Conservation (phyloP, 768 basidiomycete genomes). For the Leccinum fibrillosum region DNA sequence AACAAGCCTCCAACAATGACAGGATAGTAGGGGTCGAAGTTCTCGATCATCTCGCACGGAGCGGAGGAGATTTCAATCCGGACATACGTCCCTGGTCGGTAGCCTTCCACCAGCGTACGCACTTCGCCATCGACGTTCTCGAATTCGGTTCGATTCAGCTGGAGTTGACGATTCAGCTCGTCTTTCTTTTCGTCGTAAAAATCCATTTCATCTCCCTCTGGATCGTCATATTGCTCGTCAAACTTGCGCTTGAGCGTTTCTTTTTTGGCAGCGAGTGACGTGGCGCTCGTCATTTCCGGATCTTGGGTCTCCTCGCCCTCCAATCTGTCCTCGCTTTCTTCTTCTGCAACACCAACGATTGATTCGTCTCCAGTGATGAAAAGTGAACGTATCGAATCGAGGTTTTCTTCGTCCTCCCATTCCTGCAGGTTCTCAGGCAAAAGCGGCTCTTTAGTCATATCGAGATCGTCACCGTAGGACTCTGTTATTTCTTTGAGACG, state of each 20-base stretch:
- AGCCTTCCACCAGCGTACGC: slow-evolving; percentile 85
- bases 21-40: slow-evolving; percentile 91
- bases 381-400: slow-evolving; percentile 81
- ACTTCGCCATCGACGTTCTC: slow-evolving; percentile 70
- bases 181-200: slow-evolving; percentile 93
- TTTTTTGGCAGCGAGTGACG: slow-evolving; percentile 79
- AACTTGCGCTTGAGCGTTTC: slow-evolving; percentile 91
- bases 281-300: slow-evolving; percentile 38
- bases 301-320: slow-evolving; percentile 33
- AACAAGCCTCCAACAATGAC: slow-evolving; percentile 91
- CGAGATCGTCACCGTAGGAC: slow-evolving; percentile 51
- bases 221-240: slow-evolving; percentile 94
- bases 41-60: slow-evolving; percentile 87
- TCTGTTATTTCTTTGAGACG: slow-evolving; percentile 41
- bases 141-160: slow-evolving; percentile 84
- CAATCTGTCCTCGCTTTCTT: slow-evolving; percentile 38
- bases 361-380: slow-evolving; percentile 79
- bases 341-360: slow-evolving; percentile 34
- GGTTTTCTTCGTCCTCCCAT: slow-evolving; percentile 83
- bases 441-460: slow-evolving; percentile 66
- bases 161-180: slow-evolving; percentile 81
- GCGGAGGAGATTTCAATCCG: slow-evolving; percentile 84
- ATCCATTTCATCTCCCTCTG: slow-evolving; percentile 71
- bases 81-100: slow-evolving; percentile 86
- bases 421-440: slow-evolving; percentile 50